These are phyloP conservation scores for Pilobolus umbonatus DNA, from an alignment of 192 early-diverging fungal genomes.

Conservation along the genomic window DNA sequence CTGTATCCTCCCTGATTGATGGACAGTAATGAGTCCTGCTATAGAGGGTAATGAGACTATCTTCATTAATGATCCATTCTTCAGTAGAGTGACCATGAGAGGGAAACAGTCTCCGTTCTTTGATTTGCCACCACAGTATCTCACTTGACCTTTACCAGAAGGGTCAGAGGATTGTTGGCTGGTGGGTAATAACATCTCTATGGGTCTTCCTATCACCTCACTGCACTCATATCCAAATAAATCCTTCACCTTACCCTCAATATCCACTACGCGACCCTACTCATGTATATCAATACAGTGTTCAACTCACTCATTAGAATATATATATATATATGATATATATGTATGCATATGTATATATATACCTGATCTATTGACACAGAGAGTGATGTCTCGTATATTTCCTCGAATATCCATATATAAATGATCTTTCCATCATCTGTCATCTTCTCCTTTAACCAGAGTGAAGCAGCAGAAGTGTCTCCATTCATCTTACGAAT, in stretches of 20 bases:
- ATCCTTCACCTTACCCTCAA: constrained; percentile 42
- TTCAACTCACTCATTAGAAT: neutral
- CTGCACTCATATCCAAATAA: constrained; percentile 49
- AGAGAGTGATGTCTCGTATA: constrained; percentile 41
- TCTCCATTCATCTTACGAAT: constrained; percentile 50
- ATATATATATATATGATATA: constrained; percentile 4
- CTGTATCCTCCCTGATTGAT: constrained; percentile 48
- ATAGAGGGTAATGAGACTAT: constrained; percentile 61
- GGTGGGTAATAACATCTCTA: constrained; percentile 19
- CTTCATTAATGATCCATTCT: constrained; percentile 20
- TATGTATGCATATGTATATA: constrained; percentile 8
- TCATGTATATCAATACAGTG: neutral
- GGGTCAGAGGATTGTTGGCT: neutral
- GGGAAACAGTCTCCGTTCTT: constrained; percentile 49
- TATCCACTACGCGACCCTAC: constrained; percentile 44
- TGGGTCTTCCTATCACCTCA: constrained; percentile 40
- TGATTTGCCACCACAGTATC: constrained; percentile 50
- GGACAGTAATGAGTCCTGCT: constrained; percentile 53
- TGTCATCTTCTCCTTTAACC: constrained; percentile 55
- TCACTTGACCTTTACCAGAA: constrained; percentile 39
- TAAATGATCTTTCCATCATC: constrained; percentile 39
- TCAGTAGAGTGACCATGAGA: constrained; percentile 40
- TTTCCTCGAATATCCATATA: constrained; percentile 66
- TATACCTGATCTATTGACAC: no score
- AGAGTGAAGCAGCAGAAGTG: constrained; percentile 53